Evolutionary conservation across 768 basidiomycete genomes (phyloP).

Genomic region (Boletus vermiculosoides): DNA sequence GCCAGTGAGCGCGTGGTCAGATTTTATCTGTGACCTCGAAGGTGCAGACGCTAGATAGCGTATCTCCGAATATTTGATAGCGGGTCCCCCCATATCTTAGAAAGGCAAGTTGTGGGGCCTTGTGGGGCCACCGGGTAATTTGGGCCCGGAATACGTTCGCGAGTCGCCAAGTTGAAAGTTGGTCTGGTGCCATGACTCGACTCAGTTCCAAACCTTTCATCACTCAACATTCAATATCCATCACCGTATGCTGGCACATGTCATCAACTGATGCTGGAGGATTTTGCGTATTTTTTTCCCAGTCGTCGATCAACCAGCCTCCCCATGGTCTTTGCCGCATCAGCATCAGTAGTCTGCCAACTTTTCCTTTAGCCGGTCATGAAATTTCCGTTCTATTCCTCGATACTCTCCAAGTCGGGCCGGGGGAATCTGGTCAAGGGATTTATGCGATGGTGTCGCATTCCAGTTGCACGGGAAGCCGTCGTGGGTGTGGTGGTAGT

Average conservation of each 20-base stretch:
- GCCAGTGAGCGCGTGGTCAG: not conserved
- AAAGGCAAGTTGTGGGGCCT: too few species aligned
- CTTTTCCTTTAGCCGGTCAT: not conserved
- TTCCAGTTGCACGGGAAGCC: slow-evolving; percentile 12
- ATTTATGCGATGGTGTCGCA: not conserved
- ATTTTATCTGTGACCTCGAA: not conserved
- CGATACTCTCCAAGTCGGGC: not conserved
- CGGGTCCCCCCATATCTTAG: not conserved
- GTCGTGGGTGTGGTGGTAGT: slow-evolving; percentile 6
- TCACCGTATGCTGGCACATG: too few species aligned
- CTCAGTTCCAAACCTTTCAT: not conserved
- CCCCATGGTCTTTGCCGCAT: not conserved
- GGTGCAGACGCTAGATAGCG: not conserved
- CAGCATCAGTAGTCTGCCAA: not conserved
- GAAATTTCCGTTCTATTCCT: not conserved
- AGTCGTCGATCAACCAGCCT: not conserved
- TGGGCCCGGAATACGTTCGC: too few species aligned
- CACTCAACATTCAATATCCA: too few species aligned
- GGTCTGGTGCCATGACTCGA: too few species aligned
- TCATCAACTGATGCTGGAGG: not conserved
- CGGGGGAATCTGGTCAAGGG: not conserved
- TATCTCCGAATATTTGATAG: not conserved
- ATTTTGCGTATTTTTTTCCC: not conserved
- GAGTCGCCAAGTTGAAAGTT: too few species aligned
- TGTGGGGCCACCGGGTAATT: too few species aligned